Evolutionary conservation across 768 basidiomycete species (phyloP).

Genomic region (Zangia roseola): DNA sequence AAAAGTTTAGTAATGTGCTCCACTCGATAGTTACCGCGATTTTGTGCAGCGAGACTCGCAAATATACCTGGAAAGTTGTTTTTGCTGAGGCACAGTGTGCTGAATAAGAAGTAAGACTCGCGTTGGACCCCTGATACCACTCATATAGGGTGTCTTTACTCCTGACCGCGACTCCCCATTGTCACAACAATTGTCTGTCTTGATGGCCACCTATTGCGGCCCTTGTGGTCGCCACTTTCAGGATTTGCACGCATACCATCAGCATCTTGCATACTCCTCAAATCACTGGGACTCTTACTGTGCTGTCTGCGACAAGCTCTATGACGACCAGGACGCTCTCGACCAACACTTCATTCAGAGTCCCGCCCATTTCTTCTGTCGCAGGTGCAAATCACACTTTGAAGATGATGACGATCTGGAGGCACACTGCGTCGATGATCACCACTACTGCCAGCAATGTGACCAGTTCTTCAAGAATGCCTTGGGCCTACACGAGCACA

Average conservation of each 20-base stretch:
- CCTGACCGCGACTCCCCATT: too few relatives aligned
- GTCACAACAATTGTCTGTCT: too few relatives aligned
- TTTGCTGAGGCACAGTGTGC: too few relatives aligned
- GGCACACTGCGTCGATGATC: too few relatives aligned
- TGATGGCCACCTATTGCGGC: conserved; percentile 35
- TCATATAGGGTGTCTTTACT: neutral
- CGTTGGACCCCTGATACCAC: conserved; percentile 27
- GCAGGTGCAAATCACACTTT: conserved; percentile 47
- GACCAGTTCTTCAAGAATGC: conserved; percentile 40
- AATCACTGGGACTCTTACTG: conserved; percentile 50
- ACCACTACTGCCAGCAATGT: too few relatives aligned
- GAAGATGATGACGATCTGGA: too few relatives aligned
- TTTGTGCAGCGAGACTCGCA: too few relatives aligned
- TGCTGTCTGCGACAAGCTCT: conserved; percentile 45
- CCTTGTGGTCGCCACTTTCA: conserved; percentile 41
- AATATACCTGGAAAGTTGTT: too few relatives aligned
- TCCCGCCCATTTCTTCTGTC: conserved; percentile 50
- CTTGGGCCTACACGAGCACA: conserved; percentile 46
- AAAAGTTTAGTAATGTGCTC: too few relatives aligned
- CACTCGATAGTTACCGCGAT: too few relatives aligned
- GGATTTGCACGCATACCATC: conserved; percentile 24
- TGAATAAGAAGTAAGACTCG: too few relatives aligned
- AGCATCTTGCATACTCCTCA: conserved; percentile 45
- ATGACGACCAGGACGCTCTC: too few relatives aligned
- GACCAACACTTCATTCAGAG: conserved; percentile 55